Base-by-base conservation (phyloP, 2,329 filamentous ascomycete species). In the Colletotrichum australisinense region DNA sequence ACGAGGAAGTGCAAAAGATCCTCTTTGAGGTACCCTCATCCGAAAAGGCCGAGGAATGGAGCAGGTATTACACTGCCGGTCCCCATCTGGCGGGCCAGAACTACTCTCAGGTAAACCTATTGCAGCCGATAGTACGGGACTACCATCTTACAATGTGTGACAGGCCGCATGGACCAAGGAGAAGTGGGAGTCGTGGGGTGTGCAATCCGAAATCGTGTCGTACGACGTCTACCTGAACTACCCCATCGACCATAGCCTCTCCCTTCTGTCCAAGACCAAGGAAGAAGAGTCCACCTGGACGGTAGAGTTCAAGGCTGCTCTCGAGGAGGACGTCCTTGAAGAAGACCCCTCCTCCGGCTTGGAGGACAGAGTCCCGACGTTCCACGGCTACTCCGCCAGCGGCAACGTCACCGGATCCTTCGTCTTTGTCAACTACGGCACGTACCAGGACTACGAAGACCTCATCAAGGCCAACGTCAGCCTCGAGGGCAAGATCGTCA, bases 301-400 rank as follows among this genome's bases (percentile, higher is more conserved):
- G 65, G 87, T 95, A 32, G 87, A 89, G n/a, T 97, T 93, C 78
- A 91, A 95, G 79, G 96, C 95, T 0, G 92, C 90, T 1, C 84
- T 98, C 53, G 91, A 94, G 77, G 97, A 99, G 82, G 95, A 97
- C 79, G 88, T 96, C 2, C 85, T 98, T 5, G 88, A 94, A 0
- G 92, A 97, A 65, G 97, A 99, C 80, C 89, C 91, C 3, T 97
- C 95, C 0, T 95, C 92, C 22, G 89, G 91, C 26, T 85, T 95
- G 58, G 83, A 89, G 11, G 89, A 95, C 78, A 88, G 94, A 35
- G 89, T 98, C 28, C 95, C 96, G 1, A 96, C 93, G 0, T 98
- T 98, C 85, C 96, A 98, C 80, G 97, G 96, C 66, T 98, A 98
- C 82, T 97, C 95, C 4, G 95, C 95, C 5, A 95, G 88, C 73